phyloP scores from a whole-genome alignment of 2,329 filamentous ascomycete species.

The Madurella mycetomatis region DNA sequence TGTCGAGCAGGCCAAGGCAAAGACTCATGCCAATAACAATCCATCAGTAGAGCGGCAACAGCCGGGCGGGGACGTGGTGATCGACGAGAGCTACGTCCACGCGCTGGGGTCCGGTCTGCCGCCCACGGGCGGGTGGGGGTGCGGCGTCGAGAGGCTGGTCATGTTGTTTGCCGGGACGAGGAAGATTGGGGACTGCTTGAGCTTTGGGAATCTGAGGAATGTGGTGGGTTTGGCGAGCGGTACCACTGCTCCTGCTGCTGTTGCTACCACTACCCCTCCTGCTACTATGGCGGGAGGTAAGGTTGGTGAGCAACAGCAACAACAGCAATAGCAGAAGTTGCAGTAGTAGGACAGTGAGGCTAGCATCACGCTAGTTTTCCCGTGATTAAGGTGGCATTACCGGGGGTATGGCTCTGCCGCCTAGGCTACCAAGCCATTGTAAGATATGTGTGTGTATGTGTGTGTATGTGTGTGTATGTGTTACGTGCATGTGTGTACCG shows the following conservation, averaged over 20 bases:
- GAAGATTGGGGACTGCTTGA: slow-evolving; percentile 79
- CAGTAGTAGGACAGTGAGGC: background rate
- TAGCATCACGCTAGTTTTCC: too few species aligned
- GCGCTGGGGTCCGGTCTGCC: slow-evolving; percentile 85
- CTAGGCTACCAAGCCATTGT: too few species aligned
- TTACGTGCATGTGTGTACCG: too few species aligned
- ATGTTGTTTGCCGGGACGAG: slow-evolving; percentile 82
- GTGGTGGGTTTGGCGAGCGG: slow-evolving; percentile 50
- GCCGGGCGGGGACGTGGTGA: slow-evolving; percentile 39
- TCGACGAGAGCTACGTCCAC: slow-evolving; percentile 79
- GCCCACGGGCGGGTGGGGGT: slow-evolving; percentile 96
- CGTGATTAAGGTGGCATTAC: too few species aligned
- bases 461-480: too few species aligned
- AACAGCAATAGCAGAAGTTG: too few species aligned
- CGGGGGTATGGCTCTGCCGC: too few species aligned
- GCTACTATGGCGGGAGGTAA: background rate
- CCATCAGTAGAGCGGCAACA: slow-evolving; percentile 44
- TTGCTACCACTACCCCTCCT: too few species aligned
- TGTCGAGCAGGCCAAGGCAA: slow-evolving; percentile 44
- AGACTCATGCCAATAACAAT: slow-evolving; percentile 27
- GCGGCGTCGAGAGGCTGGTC: slow-evolving; percentile 81
- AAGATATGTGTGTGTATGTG: too few species aligned
- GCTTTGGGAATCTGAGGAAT: slow-evolving; percentile 79
- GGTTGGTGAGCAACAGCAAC: background rate
- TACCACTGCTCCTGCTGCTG: background rate